A percentile compares a stretch with the other conserved stretches of the same genome.
These are phyloP conservation scores for Penicillium bialowiezense DNA, from an alignment of 495 filamentous ascomycete species.

Conservation along the genomic window DNA sequence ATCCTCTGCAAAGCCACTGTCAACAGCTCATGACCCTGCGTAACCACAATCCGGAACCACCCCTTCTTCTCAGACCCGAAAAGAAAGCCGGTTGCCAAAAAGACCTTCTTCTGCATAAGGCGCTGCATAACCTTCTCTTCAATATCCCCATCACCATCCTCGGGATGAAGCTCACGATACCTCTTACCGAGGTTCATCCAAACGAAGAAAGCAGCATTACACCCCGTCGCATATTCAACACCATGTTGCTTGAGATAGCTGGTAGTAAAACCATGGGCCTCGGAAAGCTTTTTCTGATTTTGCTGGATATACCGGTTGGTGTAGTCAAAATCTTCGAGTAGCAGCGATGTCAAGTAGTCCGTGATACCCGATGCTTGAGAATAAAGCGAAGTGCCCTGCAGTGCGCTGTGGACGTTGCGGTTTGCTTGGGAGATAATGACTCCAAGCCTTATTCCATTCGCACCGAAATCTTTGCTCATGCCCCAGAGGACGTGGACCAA, in stretches of 20 bases:
- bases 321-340: conserved; percentile 49
- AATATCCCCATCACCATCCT: conserved; percentile 18
- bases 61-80: conserved; percentile 47
- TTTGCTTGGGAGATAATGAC: conserved; percentile 50
- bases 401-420: conserved; percentile 34
- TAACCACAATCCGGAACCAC: conserved; percentile 53
- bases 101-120: conserved; percentile 41
- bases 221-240: conserved; percentile 37
- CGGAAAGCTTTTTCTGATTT: conserved; percentile 35
- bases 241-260: conserved; percentile 32
- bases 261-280: conserved; percentile 33
- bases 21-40: conserved; percentile 33
- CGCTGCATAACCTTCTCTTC: conserved; percentile 25
- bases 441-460: conserved; percentile 55
- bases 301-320: conserved; percentile 42
- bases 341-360: conserved; percentile 39
- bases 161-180: conserved; percentile 28
- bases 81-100: conserved; percentile 38
- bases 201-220: conserved; percentile 57
- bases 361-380: conserved; percentile 42
- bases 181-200: conserved; percentile 54
- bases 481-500: conserved; percentile 61
- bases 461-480: conserved; percentile 59
- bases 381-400: conserved; percentile 39
- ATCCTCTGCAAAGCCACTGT: conserved; percentile 45